These are phyloP conservation scores for Coprinellus micaceus DNA, from an alignment of 768 basidiomycete genomes.

Conservation along the genomic window DNA sequence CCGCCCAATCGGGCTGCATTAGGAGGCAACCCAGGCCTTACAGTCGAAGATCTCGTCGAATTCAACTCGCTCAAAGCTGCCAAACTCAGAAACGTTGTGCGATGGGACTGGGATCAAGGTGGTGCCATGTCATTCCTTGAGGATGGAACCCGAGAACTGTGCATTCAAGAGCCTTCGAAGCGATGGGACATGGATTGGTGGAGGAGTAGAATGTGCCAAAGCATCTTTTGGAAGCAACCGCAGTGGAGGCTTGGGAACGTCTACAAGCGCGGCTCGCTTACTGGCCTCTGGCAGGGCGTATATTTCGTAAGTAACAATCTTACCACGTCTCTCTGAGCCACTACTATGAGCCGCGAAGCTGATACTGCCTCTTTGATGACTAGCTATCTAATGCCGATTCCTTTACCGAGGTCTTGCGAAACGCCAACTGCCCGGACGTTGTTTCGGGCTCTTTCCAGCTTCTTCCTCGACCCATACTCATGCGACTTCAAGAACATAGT, in stretches of 20 bases:
- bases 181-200: slow-evolving; percentile 60
- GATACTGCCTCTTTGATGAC: no score
- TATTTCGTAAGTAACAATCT: slow-evolving; percentile 47
- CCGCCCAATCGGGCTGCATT: not conserved
- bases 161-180: not conserved
- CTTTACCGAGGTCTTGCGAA: slow-evolving; percentile 7
- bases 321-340: slow-evolving; percentile 2
- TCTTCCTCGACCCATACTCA: slow-evolving; percentile 19
- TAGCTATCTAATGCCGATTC: not conserved
- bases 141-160: slow-evolving; percentile 29
- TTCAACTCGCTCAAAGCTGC: slow-evolving; percentile 31
- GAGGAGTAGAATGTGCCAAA: slow-evolving; percentile 45
- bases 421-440: not conserved
- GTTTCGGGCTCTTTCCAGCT: not conserved
- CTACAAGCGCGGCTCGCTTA: slow-evolving; percentile 50
- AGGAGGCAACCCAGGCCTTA: not conserved
- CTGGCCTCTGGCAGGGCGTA: slow-evolving; percentile 61
- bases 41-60: not conserved
- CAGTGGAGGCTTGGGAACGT: slow-evolving; percentile 27
- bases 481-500: slow-evolving; percentile 9
- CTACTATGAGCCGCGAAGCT: not conserved
- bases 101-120: slow-evolving; percentile 16
- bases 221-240: slow-evolving; percentile 16
- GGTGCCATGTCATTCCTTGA: slow-evolving; percentile 7
- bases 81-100: slow-evolving; percentile 2